Base-by-base conservation (phyloP, 2,329 filamentous ascomycete genomes). In the Pyrenochaeta sp. region DNA sequence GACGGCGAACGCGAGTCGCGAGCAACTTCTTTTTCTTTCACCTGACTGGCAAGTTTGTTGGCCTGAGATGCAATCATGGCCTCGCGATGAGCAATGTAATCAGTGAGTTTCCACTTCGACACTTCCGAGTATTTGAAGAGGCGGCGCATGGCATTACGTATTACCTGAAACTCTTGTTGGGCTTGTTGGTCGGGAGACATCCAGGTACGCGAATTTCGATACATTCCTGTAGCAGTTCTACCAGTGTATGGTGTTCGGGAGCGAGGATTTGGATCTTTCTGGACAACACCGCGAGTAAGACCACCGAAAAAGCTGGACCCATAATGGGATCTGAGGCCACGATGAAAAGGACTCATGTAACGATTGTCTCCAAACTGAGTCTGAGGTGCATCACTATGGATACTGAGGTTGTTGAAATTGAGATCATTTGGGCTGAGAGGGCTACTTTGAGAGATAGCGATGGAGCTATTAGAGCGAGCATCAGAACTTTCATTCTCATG, bases 101-200 rank as follows among this genome's bases (percentile, higher is more conserved):
- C 69, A 2, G 45, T 17, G 9, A 64, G 51, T 45, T 68, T 75
- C 72, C 69, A 73, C 48, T 72, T 65, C 1, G 71, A 60, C 10
- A 74, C 62, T 1, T 74, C 71, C 2, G 68, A 64, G 27, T 72
- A 45, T 49, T 64, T 71, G 65, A 75, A 75, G 3, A 69, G 58
- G 7, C 72, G 70, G 35, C 67, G 66, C 70, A 75, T 74, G 0
- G 70, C 51, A 46, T 75, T 75, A 7, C 71, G 71, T 30, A 72
- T 47, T n/a, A 69, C 49, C 12, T 69, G 45, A 23, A 68, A 74
- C 17, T 73, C 66, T 11, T 73, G 63, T 10, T 60, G 55, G 5
- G 60, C 59, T 36, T 67, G 61, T 2, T 56, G 51, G 12, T 73
- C 69, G 1, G 61, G 59, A 0, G 72, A 71, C 7, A 67, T 45